Evolutionary conservation across 768 basidiomycete species (phyloP), one percentile per base, ranked within the genome.

Genomic region (Psilocybe cyanescens): DNA sequence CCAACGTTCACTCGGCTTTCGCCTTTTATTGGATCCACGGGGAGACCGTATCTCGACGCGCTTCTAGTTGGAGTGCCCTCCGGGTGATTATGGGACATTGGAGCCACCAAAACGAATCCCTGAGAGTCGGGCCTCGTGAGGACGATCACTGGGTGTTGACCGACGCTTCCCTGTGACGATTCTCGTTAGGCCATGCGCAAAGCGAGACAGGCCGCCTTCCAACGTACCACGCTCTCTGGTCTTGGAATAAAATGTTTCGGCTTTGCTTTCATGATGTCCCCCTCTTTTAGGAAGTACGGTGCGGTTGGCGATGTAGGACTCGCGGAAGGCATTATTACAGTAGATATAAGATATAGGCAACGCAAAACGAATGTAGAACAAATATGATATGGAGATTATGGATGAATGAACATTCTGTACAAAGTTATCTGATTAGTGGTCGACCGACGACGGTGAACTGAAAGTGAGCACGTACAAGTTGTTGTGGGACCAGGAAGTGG

Each of bases 251-350:
- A 70, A 57, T 70, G 69, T 31, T 70, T 70, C 9, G 69, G 69
- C 50, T 70, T 70, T 24, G 69, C 69, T 56, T 70, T 70, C 66
- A 70, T 68, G 65, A 70, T 70, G 41, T 65, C 69, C 57, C 69
- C 69, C 62, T 70, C 69, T 47, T 55, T 61, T 49, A 67, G 24
- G 50, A 53, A 59, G 41, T 49, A 47, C 12, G 33, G 45, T 47
- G 44, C 11, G 29, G 54, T 56, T 30, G 59, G 44, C 37, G 61
- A 48, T 33, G 57, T 53, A 4, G 41, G 41, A 12, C 41, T 44
- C 45, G 59, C 45, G 50, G 37, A 52, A 48, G 65, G 59, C 62
- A 68, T 66, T 60, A 68, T 68, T 64, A 64, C 37, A 53, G 24
- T 17, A 41, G 56, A 39, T 49, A 57, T 62, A 62, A 39, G 46